Evolutionary conservation across 495 filamentous ascomycete species (phyloP).

Genomic region (Thermothielavioides terrestris): DNA sequence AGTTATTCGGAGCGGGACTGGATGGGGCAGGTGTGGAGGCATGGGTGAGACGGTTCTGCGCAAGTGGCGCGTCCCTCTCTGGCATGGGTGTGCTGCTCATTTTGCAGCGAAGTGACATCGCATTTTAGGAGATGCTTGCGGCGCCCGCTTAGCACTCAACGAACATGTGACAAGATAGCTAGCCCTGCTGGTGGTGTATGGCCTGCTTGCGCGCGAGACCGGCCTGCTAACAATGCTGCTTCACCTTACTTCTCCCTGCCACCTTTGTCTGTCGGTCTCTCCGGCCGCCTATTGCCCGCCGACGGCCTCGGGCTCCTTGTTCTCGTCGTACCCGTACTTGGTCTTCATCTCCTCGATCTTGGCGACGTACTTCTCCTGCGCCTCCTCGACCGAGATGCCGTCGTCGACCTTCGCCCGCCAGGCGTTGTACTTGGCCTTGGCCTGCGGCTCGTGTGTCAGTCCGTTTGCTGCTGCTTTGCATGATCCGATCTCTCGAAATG

Average conservation of each 20-base stretch:
- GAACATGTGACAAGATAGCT: too few relatives aligned
- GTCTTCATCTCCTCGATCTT: conserved; percentile 60
- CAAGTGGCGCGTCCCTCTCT: too few relatives aligned
- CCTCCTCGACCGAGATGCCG: conserved; percentile 48
- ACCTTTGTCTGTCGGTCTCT: too few relatives aligned
- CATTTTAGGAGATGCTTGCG: neutral
- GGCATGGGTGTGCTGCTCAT: too few relatives aligned
- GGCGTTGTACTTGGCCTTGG: conserved; percentile 67
- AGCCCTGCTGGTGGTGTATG: too few relatives aligned
- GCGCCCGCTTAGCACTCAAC: too few relatives aligned
- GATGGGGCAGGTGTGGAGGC: conserved; percentile 43
- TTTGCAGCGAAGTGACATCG: neutral
- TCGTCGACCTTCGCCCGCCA: conserved; percentile 59
- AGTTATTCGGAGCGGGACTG: conserved; percentile 58
- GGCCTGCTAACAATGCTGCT: too few relatives aligned
- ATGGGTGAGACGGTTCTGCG: neutral
- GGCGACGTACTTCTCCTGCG: conserved; percentile 68
- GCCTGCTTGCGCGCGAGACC: too few relatives aligned
- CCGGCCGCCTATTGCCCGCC: conserved; percentile 23
- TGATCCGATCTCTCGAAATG: neutral
- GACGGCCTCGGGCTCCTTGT: conserved; percentile 48
- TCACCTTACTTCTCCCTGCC: too few relatives aligned
- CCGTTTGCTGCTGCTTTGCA: neutral
- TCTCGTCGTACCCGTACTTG: conserved; percentile 52
- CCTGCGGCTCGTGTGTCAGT: conserved; percentile 39